Conservation (phyloP, 2,329 filamentous ascomycete species). For the Arachnopeziza araneosa region DNA sequence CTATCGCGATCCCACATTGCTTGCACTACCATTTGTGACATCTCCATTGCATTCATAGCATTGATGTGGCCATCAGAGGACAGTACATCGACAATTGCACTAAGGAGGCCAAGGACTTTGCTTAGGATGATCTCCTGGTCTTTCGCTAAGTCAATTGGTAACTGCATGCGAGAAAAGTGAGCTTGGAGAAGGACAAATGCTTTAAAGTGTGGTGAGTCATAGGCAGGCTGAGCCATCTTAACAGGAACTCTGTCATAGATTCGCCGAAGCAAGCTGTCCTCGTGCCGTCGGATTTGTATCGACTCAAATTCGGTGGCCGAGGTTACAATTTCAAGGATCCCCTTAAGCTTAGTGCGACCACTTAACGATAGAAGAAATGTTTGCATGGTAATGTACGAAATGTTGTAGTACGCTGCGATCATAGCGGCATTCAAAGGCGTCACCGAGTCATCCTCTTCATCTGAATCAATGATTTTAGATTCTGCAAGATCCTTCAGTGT, state of each 20-base stretch:
- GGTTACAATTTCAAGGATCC: slow-evolving; percentile 92
- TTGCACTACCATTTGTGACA: slow-evolving; percentile 98
- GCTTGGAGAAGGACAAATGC: slow-evolving; percentile 95
- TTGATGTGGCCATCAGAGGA: slow-evolving; percentile 95
- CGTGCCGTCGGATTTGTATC: slow-evolving; percentile 89
- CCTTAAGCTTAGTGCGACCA: slow-evolving; percentile 88
- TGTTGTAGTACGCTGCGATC: slow-evolving; percentile 99
- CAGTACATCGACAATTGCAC: slow-evolving; percentile 88
- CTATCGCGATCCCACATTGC: slow-evolving; percentile 99
- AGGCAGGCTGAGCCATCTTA: slow-evolving; percentile 83
- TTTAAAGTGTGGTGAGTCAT: slow-evolving; percentile 97
- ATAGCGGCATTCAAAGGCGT: slow-evolving; percentile 91
- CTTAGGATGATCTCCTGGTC: slow-evolving; percentile 85
- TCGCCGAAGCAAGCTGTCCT: slow-evolving; percentile 78
- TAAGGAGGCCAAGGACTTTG: slow-evolving; percentile 81
- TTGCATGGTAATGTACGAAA: slow-evolving; percentile 99
- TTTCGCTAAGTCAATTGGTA: slow-evolving; percentile 91
- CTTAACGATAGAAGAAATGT: slow-evolving; percentile 91
- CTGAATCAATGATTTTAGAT: slow-evolving; percentile 91
- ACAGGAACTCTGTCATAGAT: slow-evolving; percentile 94
- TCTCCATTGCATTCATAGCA: slow-evolving; percentile 97
- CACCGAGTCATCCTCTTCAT: slow-evolving; percentile 88
- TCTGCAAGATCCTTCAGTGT: slow-evolving; percentile 87
- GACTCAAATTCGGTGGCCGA: slow-evolving; percentile 95
- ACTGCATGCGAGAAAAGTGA: slow-evolving; percentile 94